Conservation (phyloP, 352 stramenopile species). For the Phytophthora syringae region DNA sequence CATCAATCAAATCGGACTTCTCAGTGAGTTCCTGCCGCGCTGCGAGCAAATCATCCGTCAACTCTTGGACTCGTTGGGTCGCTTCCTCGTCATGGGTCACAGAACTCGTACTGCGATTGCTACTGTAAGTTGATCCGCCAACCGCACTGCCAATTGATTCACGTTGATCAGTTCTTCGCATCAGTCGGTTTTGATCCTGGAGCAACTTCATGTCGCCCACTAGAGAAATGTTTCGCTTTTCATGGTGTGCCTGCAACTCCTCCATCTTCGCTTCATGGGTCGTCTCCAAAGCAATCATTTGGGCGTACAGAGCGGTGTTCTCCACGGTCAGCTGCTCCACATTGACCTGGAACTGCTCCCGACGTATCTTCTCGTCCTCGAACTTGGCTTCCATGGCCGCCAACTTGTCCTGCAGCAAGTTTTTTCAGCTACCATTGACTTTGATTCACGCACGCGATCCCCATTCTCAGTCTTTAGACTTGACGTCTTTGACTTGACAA, state of each 20-base stretch:
- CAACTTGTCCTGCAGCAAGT: conserved; percentile 73
- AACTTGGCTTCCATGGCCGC: conserved; percentile 73
- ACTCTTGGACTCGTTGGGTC: conserved; percentile 60
- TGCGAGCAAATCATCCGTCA: conserved; percentile 74
- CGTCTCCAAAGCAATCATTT: conserved; percentile 87
- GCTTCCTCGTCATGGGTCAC: conserved; percentile 47
- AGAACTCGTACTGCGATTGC: conserved; percentile 15
- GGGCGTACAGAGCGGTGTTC: conserved; percentile 85
- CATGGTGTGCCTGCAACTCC: conserved; percentile 67
- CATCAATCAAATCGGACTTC: conserved; percentile 65
- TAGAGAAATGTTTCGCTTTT: conserved; percentile 77
- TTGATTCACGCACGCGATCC: conserved; percentile 57
- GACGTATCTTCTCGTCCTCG: conserved; percentile 78
- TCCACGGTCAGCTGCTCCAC: conserved; percentile 87
- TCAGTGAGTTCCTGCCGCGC: conserved; percentile 70
- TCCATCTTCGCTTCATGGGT: conserved; percentile 87
- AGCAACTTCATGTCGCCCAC: conserved; percentile 79
- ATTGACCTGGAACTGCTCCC: conserved; percentile 89
- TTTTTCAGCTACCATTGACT: conserved; percentile 80
- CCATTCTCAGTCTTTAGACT: conserved; percentile 64
- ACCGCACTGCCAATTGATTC: conserved; percentile 9
- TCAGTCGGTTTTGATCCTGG: conserved; percentile 78
- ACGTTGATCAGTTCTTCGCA: conserved; percentile 47
- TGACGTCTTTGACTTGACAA: conserved; percentile 57
- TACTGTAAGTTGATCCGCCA: conserved; percentile 13